Conservation (phyloP, 169 alveolate species). For the Cryptosporidium ryanae region DNA sequence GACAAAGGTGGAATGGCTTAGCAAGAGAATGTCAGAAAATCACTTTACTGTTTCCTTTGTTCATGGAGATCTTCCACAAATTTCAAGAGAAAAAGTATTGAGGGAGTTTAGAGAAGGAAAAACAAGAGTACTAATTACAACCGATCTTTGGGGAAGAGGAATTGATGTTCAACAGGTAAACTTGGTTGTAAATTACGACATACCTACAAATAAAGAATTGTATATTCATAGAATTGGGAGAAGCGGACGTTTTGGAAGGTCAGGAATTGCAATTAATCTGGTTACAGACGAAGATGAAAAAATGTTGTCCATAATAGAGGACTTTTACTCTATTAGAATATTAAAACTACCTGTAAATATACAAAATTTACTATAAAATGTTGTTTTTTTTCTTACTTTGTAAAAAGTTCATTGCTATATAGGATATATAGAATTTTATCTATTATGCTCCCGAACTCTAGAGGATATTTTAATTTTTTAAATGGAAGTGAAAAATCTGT, state of each 20-base stretch:
- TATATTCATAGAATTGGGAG: constrained; percentile 99
- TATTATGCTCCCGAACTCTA: no score
- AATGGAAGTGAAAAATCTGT: no score
- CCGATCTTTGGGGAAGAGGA: constrained; percentile 99
- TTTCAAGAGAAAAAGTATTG: constrained; percentile 97
- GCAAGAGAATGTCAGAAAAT: constrained; percentile 96
- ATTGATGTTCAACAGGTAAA: constrained; percentile 99
- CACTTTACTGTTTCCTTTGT: constrained; percentile 95
- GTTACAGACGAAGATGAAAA: constrained; percentile 40
- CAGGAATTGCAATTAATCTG: constrained; percentile 99
- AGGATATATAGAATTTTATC: no score
- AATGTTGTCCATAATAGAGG: constrained; percentile 29
- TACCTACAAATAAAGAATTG: constrained; percentile 97
- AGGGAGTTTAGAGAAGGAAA: constrained; percentile 96
- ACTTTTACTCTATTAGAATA: constrained; percentile 43
- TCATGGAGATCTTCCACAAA: constrained; percentile 98
- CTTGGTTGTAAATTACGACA: constrained; percentile 97
- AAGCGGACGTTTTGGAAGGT: constrained; percentile 99
- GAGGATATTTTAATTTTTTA: no score
- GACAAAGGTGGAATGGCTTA: constrained; percentile 96
- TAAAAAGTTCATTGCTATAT: no score
- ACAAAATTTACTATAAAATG: background rate
- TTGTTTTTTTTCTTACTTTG: background rate
- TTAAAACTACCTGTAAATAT: constrained; percentile 42
- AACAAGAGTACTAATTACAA: constrained; percentile 96